Percentiles rank a stretch among this genome's conserved stretches.
Conservation (phyloP, 179 eudicot species). For the Kewa caespitosa region DNA sequence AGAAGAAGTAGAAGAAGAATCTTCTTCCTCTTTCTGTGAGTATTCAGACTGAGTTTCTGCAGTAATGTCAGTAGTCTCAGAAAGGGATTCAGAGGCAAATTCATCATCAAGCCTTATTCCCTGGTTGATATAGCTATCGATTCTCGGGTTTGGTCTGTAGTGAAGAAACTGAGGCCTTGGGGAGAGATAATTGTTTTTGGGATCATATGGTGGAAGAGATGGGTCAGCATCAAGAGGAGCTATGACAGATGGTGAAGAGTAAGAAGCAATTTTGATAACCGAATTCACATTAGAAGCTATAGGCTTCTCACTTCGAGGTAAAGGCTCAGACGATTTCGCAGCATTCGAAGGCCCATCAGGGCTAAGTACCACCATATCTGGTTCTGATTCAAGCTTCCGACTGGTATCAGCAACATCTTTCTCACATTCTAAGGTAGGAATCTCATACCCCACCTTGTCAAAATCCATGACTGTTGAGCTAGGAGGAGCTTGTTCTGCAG, state of each 20-base stretch:
- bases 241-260: constrained; percentile 35
- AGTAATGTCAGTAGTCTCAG: constrained; percentile 41
- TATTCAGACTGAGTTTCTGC: constrained; percentile 38
- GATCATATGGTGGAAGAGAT: constrained; percentile 76
- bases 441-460: constrained; percentile 16
- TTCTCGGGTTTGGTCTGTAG: constrained; percentile 71
- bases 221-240: constrained; percentile 75
- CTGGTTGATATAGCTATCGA: constrained; percentile 43
- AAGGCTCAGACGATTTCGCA: constrained; percentile 25
- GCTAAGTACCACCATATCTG: constrained; percentile 44
- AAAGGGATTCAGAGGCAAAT: constrained; percentile 41
- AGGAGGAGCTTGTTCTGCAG: constrained; percentile 11
- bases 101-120: constrained; percentile 52
- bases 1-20: constrained; percentile 30
- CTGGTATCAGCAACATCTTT: constrained; percentile 6
- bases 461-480: constrained; percentile 7
- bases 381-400: constrained; percentile 25
- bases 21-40: constrained; percentile 38
- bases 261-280: constrained; percentile 9
- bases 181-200: constrained; percentile 74
- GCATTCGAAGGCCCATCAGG: constrained; percentile 39
- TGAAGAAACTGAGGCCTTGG: constrained; percentile 90
- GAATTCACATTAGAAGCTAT: constrained; percentile 12
- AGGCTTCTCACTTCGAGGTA: constrained; percentile 27
- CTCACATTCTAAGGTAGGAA: background rate